A percentile compares a stretch with the other conserved stretches of the same genome.
Evolutionary conservation across 306 rosid genomes (phyloP).

Genomic region (Quercus rubra): DNA sequence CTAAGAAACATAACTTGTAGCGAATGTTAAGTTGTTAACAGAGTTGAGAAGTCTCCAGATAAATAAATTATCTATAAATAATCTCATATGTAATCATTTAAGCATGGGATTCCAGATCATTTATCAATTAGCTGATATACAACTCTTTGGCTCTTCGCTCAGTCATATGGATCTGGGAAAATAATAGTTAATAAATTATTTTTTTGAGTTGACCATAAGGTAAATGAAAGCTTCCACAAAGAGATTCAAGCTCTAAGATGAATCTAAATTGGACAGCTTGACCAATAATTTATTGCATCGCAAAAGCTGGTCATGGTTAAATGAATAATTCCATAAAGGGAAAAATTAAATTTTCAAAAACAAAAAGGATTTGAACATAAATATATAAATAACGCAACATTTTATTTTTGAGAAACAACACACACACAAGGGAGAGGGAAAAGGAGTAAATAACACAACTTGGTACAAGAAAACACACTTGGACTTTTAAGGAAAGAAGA

Average conservation of each 20-base stretch:
- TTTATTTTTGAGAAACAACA: too few relatives aligned
- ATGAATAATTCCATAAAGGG: background rate
- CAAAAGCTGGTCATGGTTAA: background rate
- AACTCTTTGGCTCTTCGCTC: background rate
- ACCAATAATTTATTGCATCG: background rate
- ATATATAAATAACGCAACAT: too few relatives aligned
- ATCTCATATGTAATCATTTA: background rate
- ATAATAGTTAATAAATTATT: background rate
- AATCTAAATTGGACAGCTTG: background rate
- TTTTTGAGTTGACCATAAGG: background rate
- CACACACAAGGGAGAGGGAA: too few relatives aligned
- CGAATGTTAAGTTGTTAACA: background rate
- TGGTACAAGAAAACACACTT: background rate
- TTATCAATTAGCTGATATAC: background rate
- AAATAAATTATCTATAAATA: background rate
- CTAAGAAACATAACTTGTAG: background rate
- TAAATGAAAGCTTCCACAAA: conserved; percentile 2
- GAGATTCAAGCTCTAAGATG: background rate
- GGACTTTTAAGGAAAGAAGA: background rate
- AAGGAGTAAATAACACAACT: background rate
- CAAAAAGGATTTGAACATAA: too few relatives aligned
- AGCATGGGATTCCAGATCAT: background rate
- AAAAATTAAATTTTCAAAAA: background rate
- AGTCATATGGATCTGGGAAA: background rate
- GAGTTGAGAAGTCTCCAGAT: background rate